Conservation (phyloP, 1,284 basidiomycete species). For the Austroboletus niveus region DNA sequence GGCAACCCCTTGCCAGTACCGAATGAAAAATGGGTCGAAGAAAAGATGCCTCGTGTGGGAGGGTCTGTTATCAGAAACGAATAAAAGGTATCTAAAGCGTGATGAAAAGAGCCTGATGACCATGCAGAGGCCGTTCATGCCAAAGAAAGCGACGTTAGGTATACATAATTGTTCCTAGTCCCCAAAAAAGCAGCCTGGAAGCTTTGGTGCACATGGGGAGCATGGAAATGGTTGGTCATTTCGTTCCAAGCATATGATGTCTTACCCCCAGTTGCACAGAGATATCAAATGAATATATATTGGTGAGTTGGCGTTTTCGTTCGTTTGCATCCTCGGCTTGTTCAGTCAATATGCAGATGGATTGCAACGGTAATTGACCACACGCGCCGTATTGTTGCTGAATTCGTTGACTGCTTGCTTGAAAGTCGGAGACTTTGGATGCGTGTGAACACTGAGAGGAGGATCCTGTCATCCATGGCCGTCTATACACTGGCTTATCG, state of each 20-base stretch:
- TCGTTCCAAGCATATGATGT: background rate
- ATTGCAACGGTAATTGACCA: conserved; percentile 69
- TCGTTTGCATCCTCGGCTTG: conserved; percentile 1
- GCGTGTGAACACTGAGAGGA: conserved; percentile 24
- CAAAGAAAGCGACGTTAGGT: conserved; percentile 17
- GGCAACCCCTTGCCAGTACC: background rate
- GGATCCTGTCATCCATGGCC: too few relatives aligned
- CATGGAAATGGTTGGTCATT: conserved; percentile 65
- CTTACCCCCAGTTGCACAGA: conserved; percentile 64
- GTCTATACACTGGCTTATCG: too few relatives aligned
- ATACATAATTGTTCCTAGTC: conserved; percentile 19
- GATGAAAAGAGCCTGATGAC: background rate
- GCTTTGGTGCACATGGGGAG: conserved; percentile 90
- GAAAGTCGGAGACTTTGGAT: conserved; percentile 86
- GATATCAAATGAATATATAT: conserved; percentile 95
- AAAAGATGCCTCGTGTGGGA: background rate
- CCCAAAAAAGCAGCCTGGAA: conserved; percentile 49
- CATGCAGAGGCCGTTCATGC: conserved; percentile 8
- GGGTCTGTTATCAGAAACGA: conserved; percentile 15
- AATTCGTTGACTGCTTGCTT: background rate
- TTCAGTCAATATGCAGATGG: conserved; percentile 50
- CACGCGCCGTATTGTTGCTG: too few relatives aligned
- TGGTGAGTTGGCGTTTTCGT: conserved; percentile 43
- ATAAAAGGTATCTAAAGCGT: conserved; percentile 14
- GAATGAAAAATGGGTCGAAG: background rate